These are phyloP conservation scores for Microdochium paspali DNA, from an alignment of 2,329 filamentous ascomycete genomes.

Conservation along the genomic window DNA sequence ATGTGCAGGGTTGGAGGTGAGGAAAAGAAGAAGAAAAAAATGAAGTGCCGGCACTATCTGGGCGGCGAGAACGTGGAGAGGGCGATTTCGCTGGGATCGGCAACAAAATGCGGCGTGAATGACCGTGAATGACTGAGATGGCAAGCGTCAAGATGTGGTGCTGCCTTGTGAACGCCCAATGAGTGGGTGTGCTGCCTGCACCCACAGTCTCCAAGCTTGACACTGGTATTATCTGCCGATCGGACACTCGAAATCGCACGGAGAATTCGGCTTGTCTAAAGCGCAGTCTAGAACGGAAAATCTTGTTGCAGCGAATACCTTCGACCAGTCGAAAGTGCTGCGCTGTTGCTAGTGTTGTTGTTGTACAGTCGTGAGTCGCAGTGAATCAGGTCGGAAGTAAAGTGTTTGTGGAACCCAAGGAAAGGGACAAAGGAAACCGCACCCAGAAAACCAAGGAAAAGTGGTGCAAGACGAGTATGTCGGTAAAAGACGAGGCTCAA, in stretches of 20 bases:
- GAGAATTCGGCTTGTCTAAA: neutral
- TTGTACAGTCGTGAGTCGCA: neutral
- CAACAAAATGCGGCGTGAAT: neutral
- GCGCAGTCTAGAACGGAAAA: too few relatives aligned
- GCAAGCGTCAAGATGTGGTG: neutral
- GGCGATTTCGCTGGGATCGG: neutral
- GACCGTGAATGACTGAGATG: neutral
- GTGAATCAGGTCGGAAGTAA: neutral
- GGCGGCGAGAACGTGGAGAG: neutral
- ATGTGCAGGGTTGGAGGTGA: neutral
- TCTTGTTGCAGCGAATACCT: too few relatives aligned
- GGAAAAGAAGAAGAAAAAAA: neutral
- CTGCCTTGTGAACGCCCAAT: neutral
- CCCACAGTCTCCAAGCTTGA: neutral
- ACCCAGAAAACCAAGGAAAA: neutral
- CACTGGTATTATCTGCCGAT: neutral
- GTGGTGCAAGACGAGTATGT: neutral
- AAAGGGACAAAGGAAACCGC: neutral
- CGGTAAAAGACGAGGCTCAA: neutral
- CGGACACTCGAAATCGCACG: neutral
- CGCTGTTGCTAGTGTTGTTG: too few relatives aligned
- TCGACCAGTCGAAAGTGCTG: neutral
- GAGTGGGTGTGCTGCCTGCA: neutral
- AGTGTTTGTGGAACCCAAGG: neutral
- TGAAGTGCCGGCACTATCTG: neutral